Conservation (phyloP, 2,329 filamentous ascomycete species). For the Hypoxylon sp. region DNA sequence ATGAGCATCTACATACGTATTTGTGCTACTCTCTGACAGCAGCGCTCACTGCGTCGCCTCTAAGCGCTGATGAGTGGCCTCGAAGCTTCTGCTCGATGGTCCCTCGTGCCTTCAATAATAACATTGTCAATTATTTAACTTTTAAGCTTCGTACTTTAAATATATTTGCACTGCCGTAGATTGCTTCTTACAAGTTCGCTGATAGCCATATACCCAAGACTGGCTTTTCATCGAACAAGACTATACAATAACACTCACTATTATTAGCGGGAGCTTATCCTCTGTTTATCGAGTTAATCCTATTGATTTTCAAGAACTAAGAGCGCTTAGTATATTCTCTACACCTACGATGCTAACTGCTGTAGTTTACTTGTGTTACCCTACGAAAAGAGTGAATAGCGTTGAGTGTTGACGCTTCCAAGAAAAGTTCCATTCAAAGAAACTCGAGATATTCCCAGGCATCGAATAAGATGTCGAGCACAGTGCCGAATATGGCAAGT, state of each 20-base stretch:
- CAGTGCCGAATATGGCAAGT: conserved; percentile 46
- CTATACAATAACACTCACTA: not conserved
- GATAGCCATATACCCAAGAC: not conserved
- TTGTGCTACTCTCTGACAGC: not conserved
- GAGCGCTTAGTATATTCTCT: not conserved
- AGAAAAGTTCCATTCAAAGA: conserved; percentile 5
- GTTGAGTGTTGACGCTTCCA: not conserved
- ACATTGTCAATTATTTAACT: not conserved
- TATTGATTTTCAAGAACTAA: not conserved
- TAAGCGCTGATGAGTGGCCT: not conserved
- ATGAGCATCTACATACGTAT: not conserved
- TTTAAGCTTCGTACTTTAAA: not conserved
- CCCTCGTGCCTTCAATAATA: not conserved
- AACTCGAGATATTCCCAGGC: conserved; percentile 10
- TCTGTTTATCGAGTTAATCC: not conserved
- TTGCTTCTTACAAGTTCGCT: not conserved
- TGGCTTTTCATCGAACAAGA: not conserved
- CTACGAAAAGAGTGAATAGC: not conserved
- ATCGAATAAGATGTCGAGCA: conserved; percentile 42
- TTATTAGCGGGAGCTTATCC: not conserved
- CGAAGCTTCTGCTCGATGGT: not conserved
- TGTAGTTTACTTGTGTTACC: not conserved
- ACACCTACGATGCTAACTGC: not conserved
- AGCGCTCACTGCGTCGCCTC: not conserved
- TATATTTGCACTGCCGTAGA: not conserved